Evolutionary conservation across 306 rosid species (phyloP).

Genomic region (Corylus avellana): DNA sequence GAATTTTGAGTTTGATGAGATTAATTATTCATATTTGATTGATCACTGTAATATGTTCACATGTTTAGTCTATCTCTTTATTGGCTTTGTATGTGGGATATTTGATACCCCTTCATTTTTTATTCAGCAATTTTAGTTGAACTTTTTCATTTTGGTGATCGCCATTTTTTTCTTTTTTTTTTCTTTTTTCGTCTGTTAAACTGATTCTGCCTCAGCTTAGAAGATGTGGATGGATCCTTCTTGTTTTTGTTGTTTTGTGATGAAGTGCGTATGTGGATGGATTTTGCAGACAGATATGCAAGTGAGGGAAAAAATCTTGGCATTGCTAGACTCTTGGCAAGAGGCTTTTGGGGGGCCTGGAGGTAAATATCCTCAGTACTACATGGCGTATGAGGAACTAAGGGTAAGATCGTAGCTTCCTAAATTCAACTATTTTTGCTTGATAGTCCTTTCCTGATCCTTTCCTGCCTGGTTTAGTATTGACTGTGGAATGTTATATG

Average conservation of each 20-base stretch:
- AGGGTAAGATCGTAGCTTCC: conserved; percentile 46
- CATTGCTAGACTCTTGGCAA: conserved; percentile 87
- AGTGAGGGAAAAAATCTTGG: conserved; percentile 86
- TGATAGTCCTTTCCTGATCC: conserved; percentile 8
- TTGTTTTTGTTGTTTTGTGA: neutral
- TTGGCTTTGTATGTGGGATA: neutral
- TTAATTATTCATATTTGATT: neutral
- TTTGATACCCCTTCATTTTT: neutral
- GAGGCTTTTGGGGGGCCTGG: conserved; percentile 92
- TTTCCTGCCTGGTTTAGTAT: conserved; percentile 20
- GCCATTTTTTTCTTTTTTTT: neutral
- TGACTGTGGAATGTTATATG: neutral
- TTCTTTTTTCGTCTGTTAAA: neutral
- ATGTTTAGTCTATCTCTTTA: neutral
- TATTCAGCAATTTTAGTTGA: neutral
- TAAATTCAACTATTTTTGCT: conserved; percentile 15
- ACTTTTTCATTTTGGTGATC: neutral
- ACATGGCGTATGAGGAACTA: conserved; percentile 84
- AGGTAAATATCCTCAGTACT: conserved; percentile 92
- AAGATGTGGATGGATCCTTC: neutral
- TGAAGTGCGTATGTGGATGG: conserved; percentile 19
- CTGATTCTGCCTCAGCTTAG: neutral
- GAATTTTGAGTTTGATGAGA: neutral
- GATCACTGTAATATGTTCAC: neutral
- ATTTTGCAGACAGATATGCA: conserved; percentile 83